These are phyloP conservation scores for Gossypium trilobum DNA, from an alignment of 441 rosid genomes.

Conservation along the genomic window DNA sequence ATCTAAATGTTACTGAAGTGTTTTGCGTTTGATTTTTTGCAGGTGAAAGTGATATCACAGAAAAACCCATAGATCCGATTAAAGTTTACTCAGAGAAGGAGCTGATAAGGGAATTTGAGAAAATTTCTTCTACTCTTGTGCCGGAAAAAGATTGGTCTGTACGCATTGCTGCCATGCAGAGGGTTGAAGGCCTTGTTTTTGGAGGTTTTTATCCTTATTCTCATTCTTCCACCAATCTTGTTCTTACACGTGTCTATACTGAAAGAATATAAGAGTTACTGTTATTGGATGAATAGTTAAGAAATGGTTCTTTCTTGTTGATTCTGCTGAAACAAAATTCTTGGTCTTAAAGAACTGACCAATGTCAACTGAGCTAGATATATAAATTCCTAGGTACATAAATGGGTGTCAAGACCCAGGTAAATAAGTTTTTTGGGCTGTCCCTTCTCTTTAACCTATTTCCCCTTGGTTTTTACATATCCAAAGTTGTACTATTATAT, in stretches of 20 bases:
- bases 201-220: slow-evolving; percentile 51
- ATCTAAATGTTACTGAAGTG: not conserved
- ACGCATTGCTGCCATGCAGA: slow-evolving; percentile 95
- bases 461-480: not conserved
- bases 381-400: not conserved
- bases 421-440: not conserved
- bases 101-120: slow-evolving; percentile 83
- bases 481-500: not conserved
- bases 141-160: slow-evolving; percentile 98
- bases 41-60: slow-evolving; percentile 73
- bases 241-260: not conserved
- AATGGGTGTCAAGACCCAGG: not conserved
- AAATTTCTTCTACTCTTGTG: slow-evolving; percentile 68
- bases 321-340: not conserved
- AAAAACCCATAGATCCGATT: slow-evolving; percentile 68
- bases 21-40: slow-evolving; percentile 11
- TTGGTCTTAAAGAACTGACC: not conserved
- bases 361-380: not conserved
- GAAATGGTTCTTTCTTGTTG: not conserved
- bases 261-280: not conserved
- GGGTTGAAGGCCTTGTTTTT: slow-evolving; percentile 84
- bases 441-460: not conserved
- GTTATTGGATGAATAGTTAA: not conserved
- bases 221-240: not conserved
- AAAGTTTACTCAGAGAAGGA: slow-evolving; percentile 91